Conservation (phyloP, 768 basidiomycete genomes). For the Agrocybe chaxingu region DNA sequence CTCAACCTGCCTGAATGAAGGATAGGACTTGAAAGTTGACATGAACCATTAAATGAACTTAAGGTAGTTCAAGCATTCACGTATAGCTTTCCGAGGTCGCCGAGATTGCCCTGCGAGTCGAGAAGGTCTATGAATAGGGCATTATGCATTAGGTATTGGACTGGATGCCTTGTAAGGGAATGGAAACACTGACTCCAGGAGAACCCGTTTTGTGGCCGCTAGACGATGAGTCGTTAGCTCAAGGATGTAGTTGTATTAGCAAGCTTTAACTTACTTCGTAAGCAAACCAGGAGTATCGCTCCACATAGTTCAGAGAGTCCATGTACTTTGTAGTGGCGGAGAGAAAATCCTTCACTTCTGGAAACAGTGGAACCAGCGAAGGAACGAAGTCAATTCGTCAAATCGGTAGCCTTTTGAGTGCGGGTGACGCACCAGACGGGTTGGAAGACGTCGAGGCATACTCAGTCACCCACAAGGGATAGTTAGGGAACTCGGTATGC, state of each 20-base stretch:
- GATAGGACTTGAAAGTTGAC: neutral
- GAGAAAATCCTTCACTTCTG: conserved; percentile 6
- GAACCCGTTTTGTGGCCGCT: conserved; percentile 8
- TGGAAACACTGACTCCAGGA: conserved; percentile 3
- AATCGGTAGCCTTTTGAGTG: neutral
- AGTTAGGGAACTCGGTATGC: conserved; percentile 27
- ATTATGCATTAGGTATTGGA: neutral
- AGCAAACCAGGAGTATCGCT: conserved; percentile 10
- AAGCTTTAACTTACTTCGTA: conserved; percentile 1
- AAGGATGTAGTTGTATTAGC: neutral
- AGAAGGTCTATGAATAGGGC: conserved; percentile 1
- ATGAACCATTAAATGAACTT: neutral
- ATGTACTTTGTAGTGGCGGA: neutral
- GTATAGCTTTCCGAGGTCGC: conserved; percentile 4
- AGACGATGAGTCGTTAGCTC: neutral
- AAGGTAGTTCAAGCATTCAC: neutral
- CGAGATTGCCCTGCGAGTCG: conserved; percentile 5
- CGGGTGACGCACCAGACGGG: neutral
- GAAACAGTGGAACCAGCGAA: neutral
- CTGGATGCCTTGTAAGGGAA: neutral
- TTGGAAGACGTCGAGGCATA: conserved; percentile 9
- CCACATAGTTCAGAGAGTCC: conserved; percentile 5
- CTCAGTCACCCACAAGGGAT: conserved; percentile 35
- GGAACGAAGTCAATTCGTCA: neutral
- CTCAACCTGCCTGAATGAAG: conserved; percentile 1